Conservation (phyloP, 2,329 filamentous ascomycete species). For the Exophiala lecanii-corni region DNA sequence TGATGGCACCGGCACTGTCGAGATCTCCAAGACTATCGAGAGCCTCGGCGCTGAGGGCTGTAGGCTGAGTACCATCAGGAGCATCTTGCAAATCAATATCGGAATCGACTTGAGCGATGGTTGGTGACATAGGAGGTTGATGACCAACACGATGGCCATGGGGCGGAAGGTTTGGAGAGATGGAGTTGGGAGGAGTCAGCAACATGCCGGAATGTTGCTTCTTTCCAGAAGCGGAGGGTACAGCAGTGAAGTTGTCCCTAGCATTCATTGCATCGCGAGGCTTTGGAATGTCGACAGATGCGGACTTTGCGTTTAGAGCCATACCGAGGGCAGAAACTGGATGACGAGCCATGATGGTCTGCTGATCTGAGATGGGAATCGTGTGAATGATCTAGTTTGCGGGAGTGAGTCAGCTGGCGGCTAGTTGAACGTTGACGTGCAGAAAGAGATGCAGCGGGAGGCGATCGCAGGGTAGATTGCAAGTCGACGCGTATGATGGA, state of each 20-base stretch:
- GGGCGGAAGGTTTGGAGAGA: constrained; percentile 80
- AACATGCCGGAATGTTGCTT: constrained; percentile 43
- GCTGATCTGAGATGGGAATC: constrained; percentile 17
- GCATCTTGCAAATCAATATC: constrained; percentile 80
- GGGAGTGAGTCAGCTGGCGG: constrained; percentile 23
- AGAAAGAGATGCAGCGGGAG: neutral
- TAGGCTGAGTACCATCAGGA: constrained; percentile 46
- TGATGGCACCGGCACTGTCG: constrained; percentile 79
- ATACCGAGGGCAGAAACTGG: constrained; percentile 44
- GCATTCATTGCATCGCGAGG: constrained; percentile 35
- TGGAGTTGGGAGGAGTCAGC: constrained; percentile 90
- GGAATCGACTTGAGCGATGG: constrained; percentile 63
- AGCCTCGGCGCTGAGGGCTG: constrained; percentile 40
- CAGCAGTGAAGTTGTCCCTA: constrained; percentile 34
- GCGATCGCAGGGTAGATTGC: neutral
- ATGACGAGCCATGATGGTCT: constrained; percentile 41
- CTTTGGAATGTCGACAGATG: constrained; percentile 47
- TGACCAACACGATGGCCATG: constrained; percentile 68
- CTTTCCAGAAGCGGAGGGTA: constrained; percentile 27
- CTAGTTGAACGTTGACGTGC: constrained; percentile 1
- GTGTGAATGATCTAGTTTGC: constrained; percentile 11
- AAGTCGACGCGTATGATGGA: neutral
- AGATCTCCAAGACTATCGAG: constrained; percentile 49
- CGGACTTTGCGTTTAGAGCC: constrained; percentile 48
- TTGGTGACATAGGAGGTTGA: constrained; percentile 35